A percentile compares a stretch with the other conserved stretches of the same genome.
These are phyloP conservation scores for Heimioporus sp. DNA, from an alignment of 768 basidiomycete species.

Conservation along the genomic window DNA sequence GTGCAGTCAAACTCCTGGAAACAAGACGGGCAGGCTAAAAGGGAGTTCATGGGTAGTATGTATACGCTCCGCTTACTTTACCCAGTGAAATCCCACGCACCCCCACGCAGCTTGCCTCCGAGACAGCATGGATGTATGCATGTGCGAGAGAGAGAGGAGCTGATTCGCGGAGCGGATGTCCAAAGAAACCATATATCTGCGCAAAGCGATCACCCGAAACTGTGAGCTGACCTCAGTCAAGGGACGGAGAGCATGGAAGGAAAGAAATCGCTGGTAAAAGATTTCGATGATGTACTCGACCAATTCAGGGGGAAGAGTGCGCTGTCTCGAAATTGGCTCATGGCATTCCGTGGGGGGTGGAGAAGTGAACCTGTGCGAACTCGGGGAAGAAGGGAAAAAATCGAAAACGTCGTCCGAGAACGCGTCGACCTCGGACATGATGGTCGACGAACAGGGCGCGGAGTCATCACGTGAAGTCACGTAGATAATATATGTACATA, in stretches of 20 bases:
- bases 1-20: slow-evolving; percentile 19
- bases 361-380: too few relatives aligned
- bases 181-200: slow-evolving; percentile 29
- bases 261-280: slow-evolving; percentile 10
- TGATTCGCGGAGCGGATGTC: slow-evolving; percentile 19
- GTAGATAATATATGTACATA: too few relatives aligned
- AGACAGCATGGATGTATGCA: slow-evolving; percentile 30
- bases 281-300: slow-evolving; percentile 30
- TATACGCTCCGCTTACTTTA: slow-evolving; percentile 41
- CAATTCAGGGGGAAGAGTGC: slow-evolving; percentile 31
- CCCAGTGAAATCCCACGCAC: slow-evolving; percentile 40
- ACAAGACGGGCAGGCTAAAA: background rate
- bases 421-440: slow-evolving; percentile 15
- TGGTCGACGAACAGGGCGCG: slow-evolving; percentile 4
- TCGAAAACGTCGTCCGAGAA: background rate
- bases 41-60: background rate
- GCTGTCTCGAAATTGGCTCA: background rate
- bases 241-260: slow-evolving; percentile 36
- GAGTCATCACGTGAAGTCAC: too few relatives aligned
- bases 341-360: slow-evolving; percentile 13
- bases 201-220: slow-evolving; percentile 44
- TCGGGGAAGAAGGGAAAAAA: slow-evolving; percentile 8
- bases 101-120: slow-evolving; percentile 12
- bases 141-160: slow-evolving; percentile 29
- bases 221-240: slow-evolving; percentile 41